Evolutionary conservation across 2,329 filamentous ascomycete species (phyloP), one percentile per base, ranked within the genome.

Genomic region (Cercospora janseana): DNA sequence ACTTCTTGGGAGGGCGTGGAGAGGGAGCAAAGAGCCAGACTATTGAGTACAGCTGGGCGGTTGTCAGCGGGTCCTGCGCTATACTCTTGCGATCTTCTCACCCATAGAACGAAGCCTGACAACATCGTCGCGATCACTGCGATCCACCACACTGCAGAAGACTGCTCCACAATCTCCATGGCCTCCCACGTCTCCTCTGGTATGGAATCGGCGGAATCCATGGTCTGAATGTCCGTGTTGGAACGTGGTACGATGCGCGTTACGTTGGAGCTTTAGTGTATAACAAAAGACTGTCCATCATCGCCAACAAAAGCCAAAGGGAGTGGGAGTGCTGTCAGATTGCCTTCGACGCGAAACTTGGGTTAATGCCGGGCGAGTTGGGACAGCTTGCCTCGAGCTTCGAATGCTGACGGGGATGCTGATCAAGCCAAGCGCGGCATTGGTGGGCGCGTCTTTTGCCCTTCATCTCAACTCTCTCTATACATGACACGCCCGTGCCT

Each of bases 1-100:
- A 88, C 3, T 80, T 76, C 26, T 83, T 76, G 2, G 88, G 80
- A 18, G 77, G 73, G 49, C 93, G 87, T 7, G 93, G 93, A 43
- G 83, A 82, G 12, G 91, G 91, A 6, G 91, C 91, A 66, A 94
- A 76, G 52, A 89, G 69, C 66, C 44, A 47, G 18, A 47, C 44
- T 6, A 47, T n/a, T 21, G 44, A 24, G 32, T 47, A 47, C 24
- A 47, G 32, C 44, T 46, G 15, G 10, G 10, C 23, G 12, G 16
- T 15, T 13, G 43, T 46, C 20, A 46, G 43, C 32, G 31, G 20
- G 12, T 12, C 8, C 27, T 9, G 4, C n/a, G 4, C 16, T 26
- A 15, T 15, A 15, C 15, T n/a, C 15, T 3, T 12, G 1, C 13
- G 18, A 1, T 10, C 15, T 6, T 8, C 5, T n/a, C 29, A 46